Evolutionary conservation across 2,329 filamentous ascomycete genomes (phyloP).

Genomic region (Metarhizium album): DNA sequence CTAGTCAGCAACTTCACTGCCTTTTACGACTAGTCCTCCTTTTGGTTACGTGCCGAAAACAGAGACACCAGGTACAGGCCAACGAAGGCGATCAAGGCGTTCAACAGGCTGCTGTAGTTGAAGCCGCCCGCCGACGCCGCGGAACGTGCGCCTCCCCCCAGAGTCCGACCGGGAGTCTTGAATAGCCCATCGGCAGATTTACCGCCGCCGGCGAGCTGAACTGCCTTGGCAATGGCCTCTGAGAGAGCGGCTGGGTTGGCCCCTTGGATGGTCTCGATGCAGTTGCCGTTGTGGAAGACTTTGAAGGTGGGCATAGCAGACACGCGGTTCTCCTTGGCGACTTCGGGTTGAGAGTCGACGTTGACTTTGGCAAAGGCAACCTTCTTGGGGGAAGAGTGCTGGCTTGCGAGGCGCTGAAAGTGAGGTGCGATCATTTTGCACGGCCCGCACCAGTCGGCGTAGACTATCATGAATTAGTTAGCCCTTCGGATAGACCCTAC

Average conservation of each 20-base stretch:
- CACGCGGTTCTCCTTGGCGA: conserved; percentile 60
- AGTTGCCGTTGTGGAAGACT: conserved; percentile 67
- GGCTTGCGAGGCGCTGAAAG: conserved; percentile 37
- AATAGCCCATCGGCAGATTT: conserved; percentile 35
- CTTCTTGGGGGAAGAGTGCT: conserved; percentile 14
- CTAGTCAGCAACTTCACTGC: conserved; percentile 14
- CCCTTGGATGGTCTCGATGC: conserved; percentile 68
- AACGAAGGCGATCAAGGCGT: conserved; percentile 42
- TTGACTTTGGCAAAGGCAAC: conserved; percentile 14
- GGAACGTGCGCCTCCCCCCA: conserved; percentile 32
- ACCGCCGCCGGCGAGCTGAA: conserved; percentile 39
- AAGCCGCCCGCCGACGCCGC: conserved; percentile 13
- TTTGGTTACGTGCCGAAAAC: conserved; percentile 39
- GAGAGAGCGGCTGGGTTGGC: conserved; percentile 69
- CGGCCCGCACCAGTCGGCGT: conserved; percentile 39
- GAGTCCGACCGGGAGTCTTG: conserved; percentile 43
- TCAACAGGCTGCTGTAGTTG: conserved; percentile 34
- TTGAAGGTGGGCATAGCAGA: conserved; percentile 91
- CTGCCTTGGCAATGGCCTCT: conserved; percentile 61
- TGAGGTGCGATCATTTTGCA: conserved; percentile 38
- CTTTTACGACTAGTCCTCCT: conserved; percentile 2
- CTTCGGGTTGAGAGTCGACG: conserved; percentile 14
- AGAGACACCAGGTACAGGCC: conserved; percentile 52
- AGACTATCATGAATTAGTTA: conserved; percentile 86
- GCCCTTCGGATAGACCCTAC: background rate